Evolutionary conservation across 495 filamentous ascomycete species (phyloP), one percentile per base, ranked within the genome.

Genomic region (Mytilinidion resinicola): DNA sequence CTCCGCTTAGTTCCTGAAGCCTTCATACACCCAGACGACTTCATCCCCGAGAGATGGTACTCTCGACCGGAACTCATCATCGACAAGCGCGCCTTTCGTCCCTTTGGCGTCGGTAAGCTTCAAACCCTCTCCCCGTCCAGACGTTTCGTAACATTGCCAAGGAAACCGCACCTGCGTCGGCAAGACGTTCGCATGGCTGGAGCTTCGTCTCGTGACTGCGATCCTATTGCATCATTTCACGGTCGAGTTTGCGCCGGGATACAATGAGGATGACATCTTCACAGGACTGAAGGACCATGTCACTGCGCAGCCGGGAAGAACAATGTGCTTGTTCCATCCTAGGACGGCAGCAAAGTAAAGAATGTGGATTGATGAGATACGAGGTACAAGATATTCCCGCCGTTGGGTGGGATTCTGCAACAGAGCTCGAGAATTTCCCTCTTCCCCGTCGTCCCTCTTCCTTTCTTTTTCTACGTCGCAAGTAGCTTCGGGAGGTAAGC

Each of bases 11-110:
- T 43, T 11, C 9, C 39, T 17, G 39, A 12, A 12, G 39, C 9
- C 19, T 43, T 43, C 9, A 17, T n/a, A 11, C 39, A 43, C 4
- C 39, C 39, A 43, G 9, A 59, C 51, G 33, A 39, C 4, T 59
- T 59, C 35, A 37, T 59, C 7, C 56, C 56, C 12, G 56, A 59
- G 21, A 51, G 56, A 10, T 59, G 56, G 56, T 50, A 50, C 47
- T 41, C 47, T 12, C 47, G 39, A 4, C 46, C 60, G 1, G 60
- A 62, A 21, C n/a, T 62, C n/a, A 35, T 62, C 35, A 34, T 36
- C 14, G 47, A 54, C 17, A 61, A 62, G 37, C 14, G 17, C 12
- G 59, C 59, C 9, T 62, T 39, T 62, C 47, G 42, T 14, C 60
- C 60, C 4, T 62, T 62, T 9, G 19, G 14, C 39, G 39, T 43